phyloP scores from a whole-genome alignment of 352 stramenopile genomes.

The Globisporangium lucens region DNA sequence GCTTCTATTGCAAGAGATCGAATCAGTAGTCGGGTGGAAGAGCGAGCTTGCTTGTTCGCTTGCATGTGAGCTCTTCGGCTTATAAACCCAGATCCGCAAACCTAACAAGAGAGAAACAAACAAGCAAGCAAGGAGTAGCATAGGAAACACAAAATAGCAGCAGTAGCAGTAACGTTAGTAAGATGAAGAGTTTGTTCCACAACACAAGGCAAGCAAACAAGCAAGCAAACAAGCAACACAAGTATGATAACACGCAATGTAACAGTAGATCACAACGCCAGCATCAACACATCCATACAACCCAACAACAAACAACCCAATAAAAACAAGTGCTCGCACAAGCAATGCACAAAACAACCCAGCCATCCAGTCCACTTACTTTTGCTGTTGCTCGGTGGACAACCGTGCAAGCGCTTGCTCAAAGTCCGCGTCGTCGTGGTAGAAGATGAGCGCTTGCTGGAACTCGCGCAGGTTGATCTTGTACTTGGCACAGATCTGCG shows the following conservation, averaged over 20 bases:
- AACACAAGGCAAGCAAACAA: neutral
- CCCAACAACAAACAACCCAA: neutral
- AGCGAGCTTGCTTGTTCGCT: neutral
- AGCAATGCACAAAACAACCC: conserved; percentile 1
- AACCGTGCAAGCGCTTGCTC: conserved; percentile 60
- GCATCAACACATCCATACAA: neutral
- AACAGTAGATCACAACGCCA: conserved; percentile 6
- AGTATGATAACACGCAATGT: conserved; percentile 14
- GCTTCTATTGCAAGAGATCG: conserved; percentile 9
- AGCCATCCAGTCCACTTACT: conserved; percentile 28
- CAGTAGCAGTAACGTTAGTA: neutral
- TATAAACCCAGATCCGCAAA: conserved; percentile 53
- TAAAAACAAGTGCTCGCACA: conserved; percentile 10
- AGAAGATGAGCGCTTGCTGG: conserved; percentile 73
- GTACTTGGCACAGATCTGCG: conserved; percentile 43
- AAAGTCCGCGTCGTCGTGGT: conserved; percentile 69
- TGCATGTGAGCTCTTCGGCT: conserved; percentile 5
- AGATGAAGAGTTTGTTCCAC: neutral
- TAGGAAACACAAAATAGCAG: conserved; percentile 14
- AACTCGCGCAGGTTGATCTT: conserved; percentile 67
- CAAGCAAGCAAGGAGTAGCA: conserved; percentile 1
- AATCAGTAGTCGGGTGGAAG: conserved; percentile 3
- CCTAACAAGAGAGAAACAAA: conserved; percentile 18
- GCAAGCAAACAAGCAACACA: conserved; percentile 1
- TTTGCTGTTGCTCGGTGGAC: conserved; percentile 63